phyloP scores from a whole-genome alignment of 2,329 filamentous ascomycete genomes.

The Fusarium devonianum region DNA sequence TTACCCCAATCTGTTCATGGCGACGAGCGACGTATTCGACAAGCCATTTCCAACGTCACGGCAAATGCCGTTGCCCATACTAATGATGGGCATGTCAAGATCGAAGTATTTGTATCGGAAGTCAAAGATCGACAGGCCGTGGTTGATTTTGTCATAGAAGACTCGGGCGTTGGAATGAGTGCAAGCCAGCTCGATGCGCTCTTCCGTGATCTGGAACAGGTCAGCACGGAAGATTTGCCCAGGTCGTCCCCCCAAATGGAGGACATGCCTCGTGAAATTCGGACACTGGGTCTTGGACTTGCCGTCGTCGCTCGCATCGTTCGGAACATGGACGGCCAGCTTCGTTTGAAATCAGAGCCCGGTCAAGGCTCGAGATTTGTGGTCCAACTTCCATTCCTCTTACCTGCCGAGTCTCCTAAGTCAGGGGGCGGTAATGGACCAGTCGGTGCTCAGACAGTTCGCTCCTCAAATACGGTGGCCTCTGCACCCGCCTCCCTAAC shows the following conservation, averaged over 20 bases:
- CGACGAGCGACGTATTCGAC: slow-evolving; percentile 80
- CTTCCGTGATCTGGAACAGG: slow-evolving; percentile 67
- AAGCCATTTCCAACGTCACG: slow-evolving; percentile 82
- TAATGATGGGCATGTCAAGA: slow-evolving; percentile 67
- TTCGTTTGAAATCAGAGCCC: slow-evolving; percentile 83
- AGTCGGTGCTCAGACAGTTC: slow-evolving; percentile 5
- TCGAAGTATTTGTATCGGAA: slow-evolving; percentile 72
- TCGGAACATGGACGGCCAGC: slow-evolving; percentile 88
- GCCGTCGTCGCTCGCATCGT: slow-evolving; percentile 87
- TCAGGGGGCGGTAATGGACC: slow-evolving; percentile 12
- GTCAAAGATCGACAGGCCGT: slow-evolving; percentile 62
- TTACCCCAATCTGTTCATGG: slow-evolving; percentile 77
- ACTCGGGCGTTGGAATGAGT: slow-evolving; percentile 78
- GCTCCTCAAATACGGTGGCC: slow-evolving; percentile 17
- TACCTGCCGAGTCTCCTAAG: slow-evolving; percentile 55
- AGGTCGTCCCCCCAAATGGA: slow-evolving; percentile 32
- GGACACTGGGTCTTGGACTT: slow-evolving; percentile 79
- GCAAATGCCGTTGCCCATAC: slow-evolving; percentile 89
- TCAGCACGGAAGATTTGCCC: slow-evolving; percentile 55
- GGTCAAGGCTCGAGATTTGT: slow-evolving; percentile 85
- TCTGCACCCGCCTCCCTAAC: slow-evolving; percentile 39
- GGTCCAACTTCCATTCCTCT: slow-evolving; percentile 76
- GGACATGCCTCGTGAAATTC: slow-evolving; percentile 43
- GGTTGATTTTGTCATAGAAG: slow-evolving; percentile 77
- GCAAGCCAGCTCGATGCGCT: slow-evolving; percentile 63